phyloP scores from a whole-genome alignment of 495 filamentous ascomycete genomes.

The Aspergillus affinis region DNA sequence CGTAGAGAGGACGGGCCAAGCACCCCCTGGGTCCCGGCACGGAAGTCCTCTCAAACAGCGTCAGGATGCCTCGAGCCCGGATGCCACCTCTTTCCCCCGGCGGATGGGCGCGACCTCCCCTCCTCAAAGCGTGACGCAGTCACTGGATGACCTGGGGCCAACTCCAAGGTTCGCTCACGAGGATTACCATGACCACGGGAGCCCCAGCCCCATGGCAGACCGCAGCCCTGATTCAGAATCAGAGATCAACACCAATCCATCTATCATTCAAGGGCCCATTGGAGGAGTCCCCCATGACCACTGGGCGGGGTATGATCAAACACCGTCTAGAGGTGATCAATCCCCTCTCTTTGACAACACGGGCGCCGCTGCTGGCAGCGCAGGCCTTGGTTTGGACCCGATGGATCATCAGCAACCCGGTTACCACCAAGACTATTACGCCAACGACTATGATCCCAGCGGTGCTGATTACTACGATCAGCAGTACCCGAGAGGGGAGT shows the following conservation, averaged over 20 bases:
- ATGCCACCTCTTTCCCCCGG: conserved; percentile 46
- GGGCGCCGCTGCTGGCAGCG: conserved; percentile 42
- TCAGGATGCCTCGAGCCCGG: conserved; percentile 40
- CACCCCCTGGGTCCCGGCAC: conserved; percentile 23
- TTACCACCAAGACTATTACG: conserved; percentile 42
- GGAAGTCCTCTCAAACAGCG: conserved; percentile 49
- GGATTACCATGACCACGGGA: conserved; percentile 53
- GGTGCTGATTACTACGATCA: conserved; percentile 30
- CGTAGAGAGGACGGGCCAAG: conserved; percentile 22
- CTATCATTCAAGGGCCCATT: conserved; percentile 68
- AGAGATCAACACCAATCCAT: conserved; percentile 77
- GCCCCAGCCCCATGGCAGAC: conserved; percentile 55
- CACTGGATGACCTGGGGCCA: conserved; percentile 55
- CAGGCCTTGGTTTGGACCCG: conserved; percentile 28
- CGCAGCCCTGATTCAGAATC: conserved; percentile 49
- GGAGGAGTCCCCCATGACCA: conserved; percentile 23
- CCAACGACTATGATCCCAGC: conserved; percentile 38
- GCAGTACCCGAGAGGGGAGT: conserved; percentile 31
- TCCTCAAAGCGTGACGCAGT: conserved; percentile 72
- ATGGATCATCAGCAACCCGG: conserved; percentile 23
- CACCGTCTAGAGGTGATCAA: conserved; percentile 47
- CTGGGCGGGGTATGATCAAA: conserved; percentile 53
- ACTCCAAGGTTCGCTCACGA: conserved; percentile 61
- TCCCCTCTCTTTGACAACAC: conserved; percentile 42
- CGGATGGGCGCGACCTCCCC: conserved; percentile 61